Percentiles rank a stretch among this genome's conserved stretches.
phyloP scores from a whole-genome alignment of 768 basidiomycete species.

The Suillus hirtellus region DNA sequence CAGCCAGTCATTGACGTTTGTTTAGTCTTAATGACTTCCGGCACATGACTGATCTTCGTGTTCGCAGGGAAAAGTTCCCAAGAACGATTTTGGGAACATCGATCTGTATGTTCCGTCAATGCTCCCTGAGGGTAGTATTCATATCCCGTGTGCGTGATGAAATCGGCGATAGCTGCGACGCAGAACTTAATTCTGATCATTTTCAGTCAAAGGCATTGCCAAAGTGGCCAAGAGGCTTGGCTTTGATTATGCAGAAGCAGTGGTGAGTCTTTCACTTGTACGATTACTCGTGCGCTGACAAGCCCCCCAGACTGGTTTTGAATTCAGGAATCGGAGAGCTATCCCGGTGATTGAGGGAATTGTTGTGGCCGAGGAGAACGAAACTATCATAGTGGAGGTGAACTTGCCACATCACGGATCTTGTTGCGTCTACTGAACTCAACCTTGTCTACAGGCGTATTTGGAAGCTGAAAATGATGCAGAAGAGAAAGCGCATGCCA shows the following conservation, averaged over 20 bases:
- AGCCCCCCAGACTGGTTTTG: slow-evolving; percentile 78
- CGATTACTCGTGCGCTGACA: slow-evolving; percentile 11
- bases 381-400: slow-evolving; percentile 74
- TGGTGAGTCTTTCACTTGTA: slow-evolving; percentile 57
- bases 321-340: slow-evolving; percentile 91
- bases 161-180: slow-evolving; percentile 15
- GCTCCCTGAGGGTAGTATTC: slow-evolving; percentile 84
- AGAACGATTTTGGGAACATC: slow-evolving; percentile 96
- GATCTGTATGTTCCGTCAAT: slow-evolving; percentile 95
- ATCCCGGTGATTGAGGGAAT: slow-evolving; percentile 84
- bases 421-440: slow-evolving; percentile 4
- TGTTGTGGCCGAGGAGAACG: slow-evolving; percentile 82
- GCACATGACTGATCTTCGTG: slow-evolving; percentile 11
- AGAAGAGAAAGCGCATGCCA: slow-evolving; percentile 72
- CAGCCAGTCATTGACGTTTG: slow-evolving; percentile 79
- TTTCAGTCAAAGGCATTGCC: slow-evolving; percentile 76
- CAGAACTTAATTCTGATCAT: slow-evolving; percentile 16
- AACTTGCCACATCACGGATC: slow-evolving; percentile 19
- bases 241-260: slow-evolving; percentile 92
- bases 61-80: slow-evolving; percentile 83
- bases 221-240: slow-evolving; percentile 88
- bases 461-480: slow-evolving; percentile 78
- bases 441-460: slow-evolving; percentile 61
- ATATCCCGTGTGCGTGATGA: slow-evolving; percentile 80
- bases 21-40: slow-evolving; percentile 11